These are phyloP conservation scores for Murraya paniculata DNA, from an alignment of 345 rosid species.

Conservation along the genomic window DNA sequence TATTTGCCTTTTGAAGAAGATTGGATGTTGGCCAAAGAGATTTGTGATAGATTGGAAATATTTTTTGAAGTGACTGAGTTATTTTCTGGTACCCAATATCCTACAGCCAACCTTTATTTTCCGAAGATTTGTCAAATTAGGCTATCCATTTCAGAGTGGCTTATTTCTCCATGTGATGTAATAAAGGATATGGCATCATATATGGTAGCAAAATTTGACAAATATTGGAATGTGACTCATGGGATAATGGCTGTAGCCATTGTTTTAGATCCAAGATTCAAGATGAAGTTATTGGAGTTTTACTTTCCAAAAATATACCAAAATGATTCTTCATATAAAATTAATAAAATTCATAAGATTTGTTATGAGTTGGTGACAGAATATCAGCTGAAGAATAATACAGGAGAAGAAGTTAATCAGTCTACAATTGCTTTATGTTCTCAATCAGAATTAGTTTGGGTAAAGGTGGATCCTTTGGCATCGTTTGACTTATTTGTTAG, in stretches of 20 bases:
- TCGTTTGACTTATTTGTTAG: background rate
- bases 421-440: background rate
- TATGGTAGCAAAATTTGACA: background rate
- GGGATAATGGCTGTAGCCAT: background rate
- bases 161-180: background rate
- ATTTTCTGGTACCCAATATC: background rate
- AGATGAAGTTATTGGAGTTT: background rate
- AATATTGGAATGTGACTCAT: background rate
- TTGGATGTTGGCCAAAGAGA: background rate
- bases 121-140: background rate
- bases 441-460: background rate
- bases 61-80: background rate
- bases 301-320: no score
- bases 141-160: background rate
- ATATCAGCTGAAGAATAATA: background rate
- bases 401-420: background rate
- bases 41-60: background rate
- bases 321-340: no score
- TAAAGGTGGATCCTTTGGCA: background rate
- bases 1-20: background rate
- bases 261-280: background rate
- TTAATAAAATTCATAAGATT: background rate
- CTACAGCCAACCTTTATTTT: background rate
- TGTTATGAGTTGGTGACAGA: background rate
- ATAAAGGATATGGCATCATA: background rate